A percentile compares a stretch with the other conserved stretches of the same genome.
Conservation (phyloP, 208 protist species). For the Wallacemonas sp. region DNA sequence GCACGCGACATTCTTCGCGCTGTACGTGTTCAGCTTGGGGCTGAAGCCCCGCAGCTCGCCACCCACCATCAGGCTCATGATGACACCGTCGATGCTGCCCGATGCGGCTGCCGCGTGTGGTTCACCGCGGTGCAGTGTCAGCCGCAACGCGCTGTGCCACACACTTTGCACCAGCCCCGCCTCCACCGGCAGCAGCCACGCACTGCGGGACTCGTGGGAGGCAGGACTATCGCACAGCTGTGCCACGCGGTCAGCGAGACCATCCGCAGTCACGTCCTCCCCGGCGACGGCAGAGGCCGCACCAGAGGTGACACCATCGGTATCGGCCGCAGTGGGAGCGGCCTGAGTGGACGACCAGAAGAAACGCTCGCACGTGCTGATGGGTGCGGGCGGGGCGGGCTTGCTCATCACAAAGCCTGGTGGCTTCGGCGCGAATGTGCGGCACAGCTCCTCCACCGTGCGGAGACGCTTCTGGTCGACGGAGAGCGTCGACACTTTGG, state of each 20-base stretch:
- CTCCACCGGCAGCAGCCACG: constrained; percentile 12
- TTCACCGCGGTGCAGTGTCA: not conserved
- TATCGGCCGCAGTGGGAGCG: not conserved
- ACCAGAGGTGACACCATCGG: constrained; percentile 4
- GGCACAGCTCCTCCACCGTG: constrained; percentile 48
- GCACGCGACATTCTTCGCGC: constrained; percentile 18
- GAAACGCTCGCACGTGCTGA: constrained; percentile 10
- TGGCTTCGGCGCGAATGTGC: constrained; percentile 50
- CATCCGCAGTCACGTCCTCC: not conserved
- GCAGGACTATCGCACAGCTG: constrained; percentile 9
- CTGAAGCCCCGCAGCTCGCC: constrained; percentile 17
- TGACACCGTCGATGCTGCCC: constrained; percentile 19
- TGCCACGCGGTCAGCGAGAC: constrained; percentile 11
- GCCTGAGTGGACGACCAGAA: constrained; percentile 28
- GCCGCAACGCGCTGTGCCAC: not conserved
- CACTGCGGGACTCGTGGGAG: constrained; percentile 7
- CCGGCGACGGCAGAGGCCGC: not conserved
- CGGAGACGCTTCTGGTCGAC: constrained; percentile 3
- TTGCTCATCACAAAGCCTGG: constrained; percentile 79
- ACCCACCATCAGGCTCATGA: constrained; percentile 12
- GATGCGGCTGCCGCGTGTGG: constrained; percentile 8
- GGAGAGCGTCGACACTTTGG: constrained; percentile 25
- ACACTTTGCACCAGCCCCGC: constrained; percentile 1
- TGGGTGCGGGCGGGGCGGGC: constrained; percentile 32
- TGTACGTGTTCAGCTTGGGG: constrained; percentile 15